Conservation (phyloP, 1,284 basidiomycete genomes). For the Entoloma clypeatum region DNA sequence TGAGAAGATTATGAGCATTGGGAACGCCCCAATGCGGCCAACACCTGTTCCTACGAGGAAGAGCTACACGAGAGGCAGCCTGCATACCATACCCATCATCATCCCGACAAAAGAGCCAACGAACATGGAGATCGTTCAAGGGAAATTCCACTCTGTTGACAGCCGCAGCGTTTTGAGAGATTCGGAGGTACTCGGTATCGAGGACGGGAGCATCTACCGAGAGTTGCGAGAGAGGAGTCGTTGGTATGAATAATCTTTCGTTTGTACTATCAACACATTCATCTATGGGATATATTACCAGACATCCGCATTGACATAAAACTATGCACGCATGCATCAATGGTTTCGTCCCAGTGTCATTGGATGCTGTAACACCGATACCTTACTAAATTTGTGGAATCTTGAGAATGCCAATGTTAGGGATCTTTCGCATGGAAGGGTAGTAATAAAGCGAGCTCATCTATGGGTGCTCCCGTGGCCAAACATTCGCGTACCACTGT, state of each 20-base stretch:
- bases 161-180: constrained; percentile 25
- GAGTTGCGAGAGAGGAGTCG: background rate
- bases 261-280: no score
- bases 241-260: background rate
- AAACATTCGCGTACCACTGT: background rate
- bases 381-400: no score
- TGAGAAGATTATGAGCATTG: constrained; percentile 42
- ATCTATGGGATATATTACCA: no score
- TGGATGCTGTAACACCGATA: no score
- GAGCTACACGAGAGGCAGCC: constrained; percentile 24
- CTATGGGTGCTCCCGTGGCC: no score
- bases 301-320: no score
- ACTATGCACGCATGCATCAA: no score
- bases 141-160: constrained; percentile 16
- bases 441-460: no score
- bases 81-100: constrained; percentile 31
- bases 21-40: constrained; percentile 33
- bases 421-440: no score
- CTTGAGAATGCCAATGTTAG: no score
- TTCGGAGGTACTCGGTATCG: constrained; percentile 26
- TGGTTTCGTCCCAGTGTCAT: no score
- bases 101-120: constrained; percentile 20
- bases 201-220: constrained; percentile 13
- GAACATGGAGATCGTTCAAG: constrained; percentile 24
- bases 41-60: constrained; percentile 32